Evolutionary conservation across 306 rosid species (phyloP).

Genomic region (Purshia tridentata): DNA sequence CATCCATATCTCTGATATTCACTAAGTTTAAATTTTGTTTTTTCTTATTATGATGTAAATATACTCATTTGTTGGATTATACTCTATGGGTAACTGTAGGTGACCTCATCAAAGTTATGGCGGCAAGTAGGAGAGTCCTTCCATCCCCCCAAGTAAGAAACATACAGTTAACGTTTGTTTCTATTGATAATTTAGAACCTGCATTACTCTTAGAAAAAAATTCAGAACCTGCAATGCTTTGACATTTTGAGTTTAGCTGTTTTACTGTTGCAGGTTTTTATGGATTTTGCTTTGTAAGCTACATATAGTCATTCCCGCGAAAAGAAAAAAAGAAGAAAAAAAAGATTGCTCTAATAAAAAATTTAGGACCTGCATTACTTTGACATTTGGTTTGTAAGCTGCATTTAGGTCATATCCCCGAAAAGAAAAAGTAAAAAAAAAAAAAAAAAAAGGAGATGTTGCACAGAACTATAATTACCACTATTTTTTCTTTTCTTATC

Average conservation of each 20-base stretch:
- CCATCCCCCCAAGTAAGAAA: conserved; percentile 83
- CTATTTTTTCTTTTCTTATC: background rate
- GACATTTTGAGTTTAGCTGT: background rate
- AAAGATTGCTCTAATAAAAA: no score
- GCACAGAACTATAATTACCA: background rate
- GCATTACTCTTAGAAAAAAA: background rate
- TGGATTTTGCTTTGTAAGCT: background rate
- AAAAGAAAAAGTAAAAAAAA: no score
- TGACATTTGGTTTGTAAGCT: background rate
- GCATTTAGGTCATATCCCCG: background rate
- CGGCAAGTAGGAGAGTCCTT: conserved; percentile 94
- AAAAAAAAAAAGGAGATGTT: background rate
- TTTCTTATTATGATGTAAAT: background rate
- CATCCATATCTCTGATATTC: no score
- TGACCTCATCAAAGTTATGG: conserved; percentile 79
- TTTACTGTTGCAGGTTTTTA: background rate
- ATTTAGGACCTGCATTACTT: no score
- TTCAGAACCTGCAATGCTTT: background rate
- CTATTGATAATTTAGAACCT: conserved; percentile 20
- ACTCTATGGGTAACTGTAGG: conserved; percentile 43
- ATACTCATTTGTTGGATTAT: conserved; percentile 4
- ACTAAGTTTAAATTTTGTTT: no score
- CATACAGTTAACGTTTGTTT: background rate
- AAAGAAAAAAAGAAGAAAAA: no score
- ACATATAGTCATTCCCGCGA: no score